These are phyloP conservation scores for Sicyos baderoa DNA, from an alignment of 306 rosid genomes.

Conservation along the genomic window DNA sequence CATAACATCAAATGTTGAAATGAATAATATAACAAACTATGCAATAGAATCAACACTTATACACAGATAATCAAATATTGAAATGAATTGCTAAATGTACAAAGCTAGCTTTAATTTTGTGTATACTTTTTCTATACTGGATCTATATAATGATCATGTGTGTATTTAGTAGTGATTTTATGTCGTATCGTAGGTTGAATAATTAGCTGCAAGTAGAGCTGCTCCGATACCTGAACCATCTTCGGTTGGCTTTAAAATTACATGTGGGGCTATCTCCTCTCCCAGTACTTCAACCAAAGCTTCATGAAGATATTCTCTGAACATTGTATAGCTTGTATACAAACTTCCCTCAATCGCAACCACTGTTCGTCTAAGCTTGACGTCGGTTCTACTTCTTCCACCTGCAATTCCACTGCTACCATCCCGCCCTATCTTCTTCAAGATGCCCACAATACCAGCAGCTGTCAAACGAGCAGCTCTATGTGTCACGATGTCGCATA, in stretches of 20 bases:
- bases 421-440: slow-evolving; percentile 86
- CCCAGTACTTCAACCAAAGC: slow-evolving; percentile 72
- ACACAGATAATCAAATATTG: slow-evolving; percentile 14
- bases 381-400: slow-evolving; percentile 54
- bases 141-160: slow-evolving; percentile 18
- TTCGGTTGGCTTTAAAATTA: slow-evolving; percentile 60
- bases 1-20: slow-evolving; percentile 8
- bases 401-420: slow-evolving; percentile 79
- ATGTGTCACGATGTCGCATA: slow-evolving; percentile 69
- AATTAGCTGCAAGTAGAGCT: slow-evolving; percentile 73
- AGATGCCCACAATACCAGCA: slow-evolving; percentile 74
- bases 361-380: slow-evolving; percentile 52
- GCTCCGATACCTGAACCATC: slow-evolving; percentile 88
- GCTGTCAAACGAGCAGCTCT: slow-evolving; percentile 92
- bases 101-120: slow-evolving; percentile 28
- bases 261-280: slow-evolving; percentile 62
- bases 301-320: slow-evolving; percentile 73
- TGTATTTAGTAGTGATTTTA: slow-evolving; percentile 48
- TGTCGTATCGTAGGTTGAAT: slow-evolving; percentile 36
- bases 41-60: slow-evolving; percentile 14
- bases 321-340: slow-evolving; percentile 55
- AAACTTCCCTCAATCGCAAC: slow-evolving; percentile 72
- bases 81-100: slow-evolving; percentile 65
- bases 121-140: slow-evolving; percentile 30
- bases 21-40: slow-evolving; percentile 12